Evolutionary conservation across 2,329 filamentous ascomycete genomes (phyloP).

Genomic region (Claviceps humidiphila): DNA sequence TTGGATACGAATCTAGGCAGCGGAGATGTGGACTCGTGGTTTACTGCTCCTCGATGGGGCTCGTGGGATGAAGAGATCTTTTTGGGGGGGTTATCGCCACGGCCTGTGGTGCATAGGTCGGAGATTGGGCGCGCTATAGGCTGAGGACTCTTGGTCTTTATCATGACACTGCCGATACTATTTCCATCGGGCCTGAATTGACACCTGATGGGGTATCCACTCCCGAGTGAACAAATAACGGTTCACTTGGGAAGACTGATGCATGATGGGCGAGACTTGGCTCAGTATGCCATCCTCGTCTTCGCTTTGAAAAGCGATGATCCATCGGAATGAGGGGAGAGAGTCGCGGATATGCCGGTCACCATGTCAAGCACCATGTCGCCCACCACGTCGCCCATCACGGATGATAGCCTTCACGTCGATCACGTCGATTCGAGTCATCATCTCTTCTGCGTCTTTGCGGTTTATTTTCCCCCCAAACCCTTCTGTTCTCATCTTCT

Average conservation of each 20-base stretch:
- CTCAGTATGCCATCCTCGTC: too few species aligned
- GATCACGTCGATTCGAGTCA: too few species aligned
- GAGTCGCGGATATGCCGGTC: too few species aligned
- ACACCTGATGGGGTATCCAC: not conserved
- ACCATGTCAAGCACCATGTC: too few species aligned
- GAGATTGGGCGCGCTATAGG: slow-evolving; percentile 43
- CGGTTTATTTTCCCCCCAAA: not conserved
- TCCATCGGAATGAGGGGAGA: too few species aligned
- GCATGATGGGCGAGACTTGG: too few species aligned
- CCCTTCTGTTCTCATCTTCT: not conserved
- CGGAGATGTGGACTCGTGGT: slow-evolving; percentile 23
- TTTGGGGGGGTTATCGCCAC: slow-evolving; percentile 34
- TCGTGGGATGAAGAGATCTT: slow-evolving; percentile 34
- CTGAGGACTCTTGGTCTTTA: slow-evolving; percentile 14
- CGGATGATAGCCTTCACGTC: too few species aligned
- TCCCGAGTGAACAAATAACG: too few species aligned
- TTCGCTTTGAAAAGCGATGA: too few species aligned
- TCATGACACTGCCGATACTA: not conserved
- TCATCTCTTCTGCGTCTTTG: not conserved
- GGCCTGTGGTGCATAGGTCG: slow-evolving; percentile 30
- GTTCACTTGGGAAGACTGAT: too few species aligned
- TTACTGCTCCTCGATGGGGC: slow-evolving; percentile 28
- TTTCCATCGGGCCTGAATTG: not conserved
- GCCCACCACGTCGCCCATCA: too few species aligned
- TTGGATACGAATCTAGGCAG: not conserved